Evolutionary conservation across 1,284 basidiomycete genomes (phyloP).

Genomic region (Trichosporon sp.): DNA sequence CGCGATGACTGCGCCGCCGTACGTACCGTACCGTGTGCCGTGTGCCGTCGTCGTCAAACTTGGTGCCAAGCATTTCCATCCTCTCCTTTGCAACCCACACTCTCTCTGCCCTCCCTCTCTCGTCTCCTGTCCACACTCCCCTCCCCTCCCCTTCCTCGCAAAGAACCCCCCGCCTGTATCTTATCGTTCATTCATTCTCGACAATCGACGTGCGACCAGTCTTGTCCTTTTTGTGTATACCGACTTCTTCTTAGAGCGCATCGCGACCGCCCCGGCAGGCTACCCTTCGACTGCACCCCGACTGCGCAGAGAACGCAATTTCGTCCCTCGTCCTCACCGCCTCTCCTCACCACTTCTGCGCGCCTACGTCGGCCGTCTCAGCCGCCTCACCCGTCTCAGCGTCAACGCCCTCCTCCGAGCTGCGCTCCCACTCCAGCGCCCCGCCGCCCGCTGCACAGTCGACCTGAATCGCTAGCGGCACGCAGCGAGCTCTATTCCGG

Average conservation of each 20-base stretch:
- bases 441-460: constrained; percentile 4
- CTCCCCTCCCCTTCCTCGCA: too few species aligned
- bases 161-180: neutral
- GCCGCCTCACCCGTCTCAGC: neutral
- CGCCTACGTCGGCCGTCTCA: too few species aligned
- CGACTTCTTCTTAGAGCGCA: too few species aligned
- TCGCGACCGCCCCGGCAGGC: too few species aligned
- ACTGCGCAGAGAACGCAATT: neutral
- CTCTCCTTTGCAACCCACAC: neutral
- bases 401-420: neutral
- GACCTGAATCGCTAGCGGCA: neutral
- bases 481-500: constrained; percentile 1
- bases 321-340: neutral
- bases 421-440: neutral
- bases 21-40: too few species aligned
- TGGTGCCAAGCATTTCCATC: constrained; percentile 5
- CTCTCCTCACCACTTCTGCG: neutral
- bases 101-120: neutral
- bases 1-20: neutral
- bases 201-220: neutral
- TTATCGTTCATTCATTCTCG: neutral
- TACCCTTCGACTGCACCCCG: neutral
- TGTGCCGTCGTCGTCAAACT: neutral
- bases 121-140: neutral
- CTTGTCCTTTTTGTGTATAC: neutral